Conservation (phyloP, 2,329 filamentous ascomycete genomes). For the Aspergillus calidoustus region DNA sequence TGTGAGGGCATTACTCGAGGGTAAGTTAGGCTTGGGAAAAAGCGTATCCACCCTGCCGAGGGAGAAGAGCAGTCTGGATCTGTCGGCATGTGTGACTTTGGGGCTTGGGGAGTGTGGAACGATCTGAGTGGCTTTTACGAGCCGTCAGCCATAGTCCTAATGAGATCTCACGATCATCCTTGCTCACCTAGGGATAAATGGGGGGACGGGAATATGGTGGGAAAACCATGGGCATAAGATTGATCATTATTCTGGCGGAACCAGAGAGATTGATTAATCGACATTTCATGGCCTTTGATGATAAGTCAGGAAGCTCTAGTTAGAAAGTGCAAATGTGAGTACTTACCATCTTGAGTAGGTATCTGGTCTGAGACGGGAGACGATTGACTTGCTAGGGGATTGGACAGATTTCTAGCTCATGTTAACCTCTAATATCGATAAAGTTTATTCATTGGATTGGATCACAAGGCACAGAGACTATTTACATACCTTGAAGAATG, state of each 20-base stretch:
- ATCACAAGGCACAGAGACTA: not conserved
- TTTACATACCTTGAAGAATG: not conserved
- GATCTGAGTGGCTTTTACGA: not conserved
- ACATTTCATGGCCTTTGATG: not conserved
- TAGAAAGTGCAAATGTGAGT: not conserved
- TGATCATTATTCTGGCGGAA: not conserved
- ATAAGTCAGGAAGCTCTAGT: not conserved
- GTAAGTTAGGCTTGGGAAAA: not conserved
- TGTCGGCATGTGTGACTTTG: not conserved
- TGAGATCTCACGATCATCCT: not conserved
- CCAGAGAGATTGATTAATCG: not conserved
- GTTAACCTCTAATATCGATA: conserved; percentile 31
- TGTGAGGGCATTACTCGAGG: conserved; percentile 9
- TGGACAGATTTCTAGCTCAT: not conserved
- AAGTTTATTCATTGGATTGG: not conserved
- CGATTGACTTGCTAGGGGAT: not conserved
- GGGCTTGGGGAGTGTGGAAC: not conserved
- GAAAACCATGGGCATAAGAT: not conserved
- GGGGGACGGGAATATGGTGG: conserved; percentile 3
- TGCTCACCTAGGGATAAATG: conserved; percentile 1
- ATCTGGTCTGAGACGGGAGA: not conserved
- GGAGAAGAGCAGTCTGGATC: conserved; percentile 5
- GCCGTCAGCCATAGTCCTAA: not conserved
- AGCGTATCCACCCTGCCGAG: not conserved
- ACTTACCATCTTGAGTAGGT: not conserved